These are phyloP conservation scores for Fusarium sp. DNA, from an alignment of 2,329 filamentous ascomycete genomes.

Conservation along the genomic window DNA sequence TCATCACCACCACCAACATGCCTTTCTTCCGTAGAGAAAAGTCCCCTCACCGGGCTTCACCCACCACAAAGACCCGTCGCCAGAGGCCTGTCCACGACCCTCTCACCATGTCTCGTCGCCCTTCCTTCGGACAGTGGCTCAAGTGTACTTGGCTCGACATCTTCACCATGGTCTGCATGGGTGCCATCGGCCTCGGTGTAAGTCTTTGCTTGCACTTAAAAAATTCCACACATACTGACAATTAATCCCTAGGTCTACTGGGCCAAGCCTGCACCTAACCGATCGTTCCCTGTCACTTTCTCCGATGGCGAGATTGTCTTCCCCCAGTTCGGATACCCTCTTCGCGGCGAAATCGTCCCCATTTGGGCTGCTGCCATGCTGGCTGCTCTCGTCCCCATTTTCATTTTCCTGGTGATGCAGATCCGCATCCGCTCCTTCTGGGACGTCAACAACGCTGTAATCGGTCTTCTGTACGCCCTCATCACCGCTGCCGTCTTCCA, in stretches of 20 bases:
- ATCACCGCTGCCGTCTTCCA: constrained; percentile 83
- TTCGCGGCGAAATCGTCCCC: constrained; percentile 79
- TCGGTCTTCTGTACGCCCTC: constrained; percentile 79
- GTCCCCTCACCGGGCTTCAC: constrained; percentile 28
- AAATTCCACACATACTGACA: neutral
- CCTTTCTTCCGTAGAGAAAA: constrained; percentile 36
- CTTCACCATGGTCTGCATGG: constrained; percentile 76
- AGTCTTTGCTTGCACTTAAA: constrained; percentile 41
- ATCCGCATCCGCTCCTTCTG: constrained; percentile 78
- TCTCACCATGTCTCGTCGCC: constrained; percentile 63
- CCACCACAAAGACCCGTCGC: constrained; percentile 13
- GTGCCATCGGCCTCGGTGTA: constrained; percentile 77
- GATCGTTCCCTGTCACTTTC: constrained; percentile 80
- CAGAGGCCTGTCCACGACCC: constrained; percentile 35
- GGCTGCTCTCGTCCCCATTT: constrained; percentile 75
- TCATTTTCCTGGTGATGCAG: constrained; percentile 76
- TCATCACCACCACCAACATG: constrained; percentile 22
- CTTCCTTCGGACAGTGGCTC: constrained; percentile 78
- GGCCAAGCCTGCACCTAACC: constrained; percentile 74
- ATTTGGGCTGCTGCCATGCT: constrained; percentile 80
- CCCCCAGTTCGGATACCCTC: constrained; percentile 79
- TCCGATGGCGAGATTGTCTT: constrained; percentile 77
- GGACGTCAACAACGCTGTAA: constrained; percentile 79
- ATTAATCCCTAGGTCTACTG: constrained; percentile 67
- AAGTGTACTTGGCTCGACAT: constrained; percentile 78